Percentiles rank a stretch among this genome's conserved stretches.
phyloP scores from a whole-genome alignment of 2,329 filamentous ascomycete species.

The Beauveria asiatica region DNA sequence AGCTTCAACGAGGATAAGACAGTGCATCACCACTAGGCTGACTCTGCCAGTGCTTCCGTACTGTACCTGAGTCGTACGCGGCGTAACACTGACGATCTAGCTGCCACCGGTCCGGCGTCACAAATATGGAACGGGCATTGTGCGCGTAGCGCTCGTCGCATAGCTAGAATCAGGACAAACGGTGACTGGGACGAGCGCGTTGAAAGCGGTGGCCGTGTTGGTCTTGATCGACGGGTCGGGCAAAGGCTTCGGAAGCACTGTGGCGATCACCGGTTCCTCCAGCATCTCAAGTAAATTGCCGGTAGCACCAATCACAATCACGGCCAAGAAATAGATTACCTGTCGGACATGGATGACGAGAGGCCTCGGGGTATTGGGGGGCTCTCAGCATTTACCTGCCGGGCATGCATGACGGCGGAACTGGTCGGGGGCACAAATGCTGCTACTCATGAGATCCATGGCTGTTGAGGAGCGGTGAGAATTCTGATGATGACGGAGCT shows the following conservation, averaged over 20 bases:
- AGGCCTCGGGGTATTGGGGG: not conserved
- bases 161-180: constrained; percentile 10
- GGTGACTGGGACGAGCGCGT: constrained; percentile 28
- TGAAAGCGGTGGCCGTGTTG: constrained; percentile 26
- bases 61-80: not conserved
- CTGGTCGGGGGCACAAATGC: too few species aligned
- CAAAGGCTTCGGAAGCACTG: not conserved
- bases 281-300: not conserved
- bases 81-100: not conserved
- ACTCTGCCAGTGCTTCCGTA: not conserved
- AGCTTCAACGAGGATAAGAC: not conserved
- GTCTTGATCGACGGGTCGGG: constrained; percentile 19
- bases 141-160: not conserved
- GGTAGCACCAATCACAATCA: not conserved
- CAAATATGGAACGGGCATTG: too few species aligned
- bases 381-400: too few species aligned
- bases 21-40: not conserved
- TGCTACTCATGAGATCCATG: too few species aligned
- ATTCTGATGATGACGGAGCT: too few species aligned
- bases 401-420: too few species aligned
- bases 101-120: not conserved
- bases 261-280: constrained; percentile 3
- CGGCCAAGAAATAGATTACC: not conserved
- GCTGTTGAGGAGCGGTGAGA: too few species aligned
- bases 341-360: too few species aligned